These are phyloP conservation scores for Rugonectria rugulosa DNA, from an alignment of 2,329 filamentous ascomycete species.

Conservation along the genomic window DNA sequence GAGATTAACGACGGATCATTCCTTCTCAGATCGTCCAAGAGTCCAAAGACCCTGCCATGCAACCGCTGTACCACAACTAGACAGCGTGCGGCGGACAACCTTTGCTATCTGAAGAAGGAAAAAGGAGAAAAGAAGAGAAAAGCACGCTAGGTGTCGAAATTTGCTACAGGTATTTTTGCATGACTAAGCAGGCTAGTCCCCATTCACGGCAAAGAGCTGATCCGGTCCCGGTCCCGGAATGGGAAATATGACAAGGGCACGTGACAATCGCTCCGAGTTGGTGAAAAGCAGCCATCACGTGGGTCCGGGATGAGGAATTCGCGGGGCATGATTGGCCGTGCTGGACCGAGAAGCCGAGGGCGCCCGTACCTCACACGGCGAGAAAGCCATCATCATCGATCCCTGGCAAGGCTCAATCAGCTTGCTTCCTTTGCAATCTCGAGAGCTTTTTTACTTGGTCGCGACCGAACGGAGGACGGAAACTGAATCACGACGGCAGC, in stretches of 20 bases:
- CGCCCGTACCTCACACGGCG: constrained; percentile 35
- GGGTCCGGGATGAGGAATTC: constrained; percentile 48
- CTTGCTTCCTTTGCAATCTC: background rate
- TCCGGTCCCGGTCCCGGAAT: background rate
- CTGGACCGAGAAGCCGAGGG: constrained; percentile 55
- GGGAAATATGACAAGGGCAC: background rate
- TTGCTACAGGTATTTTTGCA: constrained; percentile 17
- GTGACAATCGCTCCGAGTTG: background rate
- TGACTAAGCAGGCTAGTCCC: constrained; percentile 24
- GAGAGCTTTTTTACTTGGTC: background rate
- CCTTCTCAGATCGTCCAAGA: constrained; percentile 54
- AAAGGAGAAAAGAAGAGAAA: constrained; percentile 43
- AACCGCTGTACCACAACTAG: constrained; percentile 41
- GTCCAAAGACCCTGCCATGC: constrained; percentile 47
- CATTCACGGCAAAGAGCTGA: constrained; percentile 21
- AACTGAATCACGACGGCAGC: constrained; percentile 19
- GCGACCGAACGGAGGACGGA: background rate
- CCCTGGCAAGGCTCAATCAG: too few relatives aligned
- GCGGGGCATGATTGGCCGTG: constrained; percentile 47
- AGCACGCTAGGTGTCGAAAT: too few relatives aligned
- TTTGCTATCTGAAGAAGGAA: constrained; percentile 59
- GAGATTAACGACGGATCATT: constrained; percentile 67
- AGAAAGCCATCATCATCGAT: constrained; percentile 13
- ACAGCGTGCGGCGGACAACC: constrained; percentile 52
- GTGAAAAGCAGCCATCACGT: constrained; percentile 36